Base-by-base conservation (phyloP, 345 rosid genomes). In the Citrus reticulata region DNA sequence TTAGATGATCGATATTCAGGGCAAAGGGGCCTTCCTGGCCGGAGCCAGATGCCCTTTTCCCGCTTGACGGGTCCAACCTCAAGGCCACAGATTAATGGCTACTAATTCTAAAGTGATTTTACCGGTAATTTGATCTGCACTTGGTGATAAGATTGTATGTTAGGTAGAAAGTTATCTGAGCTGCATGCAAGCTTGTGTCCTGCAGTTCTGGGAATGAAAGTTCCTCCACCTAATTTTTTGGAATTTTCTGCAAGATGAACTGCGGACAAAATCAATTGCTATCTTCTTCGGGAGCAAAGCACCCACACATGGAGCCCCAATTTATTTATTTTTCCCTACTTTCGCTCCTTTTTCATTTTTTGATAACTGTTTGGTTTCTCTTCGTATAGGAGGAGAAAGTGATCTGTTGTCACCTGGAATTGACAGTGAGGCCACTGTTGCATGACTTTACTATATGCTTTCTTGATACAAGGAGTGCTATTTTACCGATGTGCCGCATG, bases 31-130 rank as follows among this genome's bases (percentile, higher is more conserved):
- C 55, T 78, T n/a, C 81, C 80, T 59, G 86, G 86, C 76, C 87
- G 83, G 79, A 69, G 82, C 37, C 93, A 87, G 80, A 67, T 89
- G 57, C 97, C 95, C 3, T 92, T 94, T 83, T 91, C 98, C 6
- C 81, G 97, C 74, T 86, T 91, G 78, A 90, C 86, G 72, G 86
- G 88, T 54, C 82, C 93, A 22, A 81, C 86, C 8, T 8, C 84
- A 32, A 83, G 89, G 86, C 78, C 89, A 37, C 92, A 88, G 78
- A 88, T 91, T 63, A 94, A 92, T 77, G 97, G 97, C 72, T 92
- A 89, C 88, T 91, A 79, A 84, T 64, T 64, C 59, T 49, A 46
- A 22, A 49, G 22, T 58, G 54, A 11, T 20, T n/a, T 67, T 17
- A 60, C 17, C 40, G 16, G 7, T 32, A 49, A 11, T 30, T 62